Evolutionary conservation across 1,284 basidiomycete genomes (phyloP).

Genomic region (Neonothopanus nambi): DNA sequence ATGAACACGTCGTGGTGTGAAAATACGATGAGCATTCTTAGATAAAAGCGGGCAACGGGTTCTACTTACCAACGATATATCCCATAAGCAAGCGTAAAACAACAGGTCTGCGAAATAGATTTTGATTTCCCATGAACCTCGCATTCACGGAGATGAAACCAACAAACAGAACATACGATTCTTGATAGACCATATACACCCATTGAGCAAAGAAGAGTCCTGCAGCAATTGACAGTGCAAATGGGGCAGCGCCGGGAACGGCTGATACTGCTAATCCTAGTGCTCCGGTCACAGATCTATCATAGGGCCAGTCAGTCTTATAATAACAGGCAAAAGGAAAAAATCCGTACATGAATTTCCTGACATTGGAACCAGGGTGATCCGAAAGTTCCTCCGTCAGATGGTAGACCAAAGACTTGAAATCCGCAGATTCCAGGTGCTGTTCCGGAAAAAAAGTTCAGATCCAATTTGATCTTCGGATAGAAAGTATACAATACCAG

Average conservation of each 20-base stretch:
- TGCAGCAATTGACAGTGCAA: constrained; percentile 24
- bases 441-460: constrained; percentile 2
- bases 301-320: constrained; percentile 5
- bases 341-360: constrained; percentile 16
- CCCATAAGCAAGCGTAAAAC: constrained; percentile 17
- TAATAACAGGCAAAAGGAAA: neutral
- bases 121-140: no score
- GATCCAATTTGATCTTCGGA: neutral
- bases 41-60: no score
- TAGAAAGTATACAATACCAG: constrained; percentile 11
- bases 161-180: constrained; percentile 18
- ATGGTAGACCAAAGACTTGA: constrained; percentile 23
- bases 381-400: constrained; percentile 18
- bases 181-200: constrained; percentile 22
- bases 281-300: constrained; percentile 16
- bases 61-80: constrained; percentile 19
- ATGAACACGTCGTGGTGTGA: neutral
- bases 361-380: neutral
- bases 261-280: constrained; percentile 16
- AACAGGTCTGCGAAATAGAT: neutral
- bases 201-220: constrained; percentile 27
- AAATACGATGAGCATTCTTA: neutral
- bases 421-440: constrained; percentile 22
- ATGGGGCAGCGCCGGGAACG: constrained; percentile 22
- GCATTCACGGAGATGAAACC: neutral